These are phyloP conservation scores for Paecilomyces fulvus DNA, from an alignment of 2,329 filamentous ascomycete species.

Conservation along the genomic window DNA sequence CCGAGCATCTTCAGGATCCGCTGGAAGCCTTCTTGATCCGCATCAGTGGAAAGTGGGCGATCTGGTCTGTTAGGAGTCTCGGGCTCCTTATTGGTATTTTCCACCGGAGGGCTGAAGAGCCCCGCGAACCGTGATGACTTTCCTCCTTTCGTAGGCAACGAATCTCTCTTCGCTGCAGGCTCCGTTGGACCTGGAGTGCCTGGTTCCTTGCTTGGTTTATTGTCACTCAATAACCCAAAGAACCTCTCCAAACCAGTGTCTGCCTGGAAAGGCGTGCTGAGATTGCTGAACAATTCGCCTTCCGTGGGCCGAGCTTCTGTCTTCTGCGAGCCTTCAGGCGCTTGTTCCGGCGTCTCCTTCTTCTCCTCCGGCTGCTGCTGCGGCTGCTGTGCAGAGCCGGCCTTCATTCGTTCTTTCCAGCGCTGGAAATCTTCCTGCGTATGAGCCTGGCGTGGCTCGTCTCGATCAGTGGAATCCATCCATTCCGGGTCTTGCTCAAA, in stretches of 20 bases:
- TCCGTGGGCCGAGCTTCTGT: slow-evolving; percentile 35
- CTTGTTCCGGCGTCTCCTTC: slow-evolving; percentile 27
- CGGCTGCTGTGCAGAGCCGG: slow-evolving; percentile 38
- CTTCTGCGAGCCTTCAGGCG: slow-evolving; percentile 20
- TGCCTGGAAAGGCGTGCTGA: slow-evolving; percentile 53
- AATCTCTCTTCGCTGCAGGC: slow-evolving; percentile 35
- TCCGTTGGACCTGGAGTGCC: slow-evolving; percentile 27
- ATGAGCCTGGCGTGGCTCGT: slow-evolving; percentile 61
- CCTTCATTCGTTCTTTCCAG: slow-evolving; percentile 89
- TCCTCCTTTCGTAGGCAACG: slow-evolving; percentile 42
- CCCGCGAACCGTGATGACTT: slow-evolving; percentile 83
- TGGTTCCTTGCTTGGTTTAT: slow-evolving; percentile 37
- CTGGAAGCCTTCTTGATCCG: slow-evolving; percentile 80
- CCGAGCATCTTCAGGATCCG: slow-evolving; percentile 75
- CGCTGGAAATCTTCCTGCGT: slow-evolving; percentile 89
- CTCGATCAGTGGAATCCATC: slow-evolving; percentile 64
- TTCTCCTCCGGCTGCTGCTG: slow-evolving; percentile 34
- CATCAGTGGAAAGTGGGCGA: slow-evolving; percentile 42
- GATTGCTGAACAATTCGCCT: slow-evolving; percentile 44
- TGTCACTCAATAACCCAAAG: slow-evolving; percentile 54
- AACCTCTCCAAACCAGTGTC: slow-evolving; percentile 69
- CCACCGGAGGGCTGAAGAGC: slow-evolving; percentile 57
- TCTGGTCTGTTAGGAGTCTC: slow-evolving; percentile 18
- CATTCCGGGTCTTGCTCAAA: slow-evolving; percentile 81
- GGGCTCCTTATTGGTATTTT: slow-evolving; percentile 41